phyloP scores from a whole-genome alignment of 306 rosid species.

The Vicia faba region DNA sequence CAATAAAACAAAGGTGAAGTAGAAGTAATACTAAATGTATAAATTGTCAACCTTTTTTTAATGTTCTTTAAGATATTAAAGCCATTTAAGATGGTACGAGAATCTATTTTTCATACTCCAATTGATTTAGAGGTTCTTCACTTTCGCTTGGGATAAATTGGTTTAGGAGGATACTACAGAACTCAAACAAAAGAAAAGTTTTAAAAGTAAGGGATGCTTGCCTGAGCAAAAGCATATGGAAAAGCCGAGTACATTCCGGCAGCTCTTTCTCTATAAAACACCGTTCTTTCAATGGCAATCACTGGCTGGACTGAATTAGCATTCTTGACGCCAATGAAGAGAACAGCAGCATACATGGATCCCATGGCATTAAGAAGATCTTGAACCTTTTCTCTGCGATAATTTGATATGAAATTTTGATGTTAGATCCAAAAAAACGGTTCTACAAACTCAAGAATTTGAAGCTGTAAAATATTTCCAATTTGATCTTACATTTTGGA shows the following conservation, averaged over 20 bases:
- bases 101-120: neutral
- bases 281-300: slow-evolving; percentile 51
- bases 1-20: neutral
- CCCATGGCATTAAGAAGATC: slow-evolving; percentile 65
- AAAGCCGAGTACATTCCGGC: slow-evolving; percentile 70
- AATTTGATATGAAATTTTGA: slow-evolving; percentile 11
- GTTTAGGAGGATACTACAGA: too few species aligned
- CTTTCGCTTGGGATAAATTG: too few species aligned
- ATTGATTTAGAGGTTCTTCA: too few species aligned
- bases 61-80: neutral
- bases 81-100: neutral
- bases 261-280: slow-evolving; percentile 61
- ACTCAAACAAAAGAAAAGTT: too few species aligned
- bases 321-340: slow-evolving; percentile 54
- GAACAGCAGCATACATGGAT: slow-evolving; percentile 64
- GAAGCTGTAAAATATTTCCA: neutral
- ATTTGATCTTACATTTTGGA: slow-evolving; percentile 54
- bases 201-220: slow-evolving; percentile 18
- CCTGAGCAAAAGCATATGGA: slow-evolving; percentile 68
- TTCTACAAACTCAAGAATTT: slow-evolving; percentile 17
- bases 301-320: slow-evolving; percentile 49
- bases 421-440: slow-evolving; percentile 8
- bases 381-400: slow-evolving; percentile 41
- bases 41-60: too few species aligned
- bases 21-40: too few species aligned